Base-by-base conservation (phyloP, 1,284 basidiomycete species). In the Fomitopsis betulina region DNA sequence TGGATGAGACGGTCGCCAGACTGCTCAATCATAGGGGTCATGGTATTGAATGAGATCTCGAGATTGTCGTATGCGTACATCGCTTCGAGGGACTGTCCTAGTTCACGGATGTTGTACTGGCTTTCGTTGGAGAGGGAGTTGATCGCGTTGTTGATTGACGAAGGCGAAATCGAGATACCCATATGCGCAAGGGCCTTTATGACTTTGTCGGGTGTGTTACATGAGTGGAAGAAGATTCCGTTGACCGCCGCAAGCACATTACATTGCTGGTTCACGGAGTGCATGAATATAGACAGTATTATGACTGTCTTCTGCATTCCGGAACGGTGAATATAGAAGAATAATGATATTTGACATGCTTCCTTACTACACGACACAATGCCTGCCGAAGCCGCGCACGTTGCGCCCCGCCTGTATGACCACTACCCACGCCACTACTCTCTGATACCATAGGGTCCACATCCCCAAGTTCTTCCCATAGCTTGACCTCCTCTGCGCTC, bases 61-160 rank as follows among this genome's bases (percentile, higher is more conserved):
- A 73, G 66, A 53, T 74, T 75, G 58, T 75, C 69, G 42, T 72
- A 75, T 8, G 65, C 68, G 50, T 64, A 65, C 4, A 60, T 52
- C 2, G 62, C 60, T 3, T 63, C 49, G 2, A 67, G 59, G 2
- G 66, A 67, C 47, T 63, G 58, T 2, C 65, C 69, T 12, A 73
- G 62, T 13, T 58, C 40, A 1, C 54, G 33, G 3, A 73, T 47
- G 0, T 38, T 53, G 2, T 40, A 19, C 5, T 9, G 12, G 3
- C 67, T 42, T 23, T 69, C 61, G 0, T 15, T 21, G 2, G 70
- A 71, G 2, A 73, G 58, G 1, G 63, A 60, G 3, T 40, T 39
- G 12, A 70, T 60, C 0, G 64, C 62, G 10, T 50, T 35, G 40
- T 66, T 59, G 52, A 60, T 60, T 27, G 59, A 33, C 25, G 21